Evolutionary conservation across 2,329 filamentous ascomycete genomes (phyloP), one percentile per base, ranked within the genome.

Genomic region (Herpotrichia juniperi): DNA sequence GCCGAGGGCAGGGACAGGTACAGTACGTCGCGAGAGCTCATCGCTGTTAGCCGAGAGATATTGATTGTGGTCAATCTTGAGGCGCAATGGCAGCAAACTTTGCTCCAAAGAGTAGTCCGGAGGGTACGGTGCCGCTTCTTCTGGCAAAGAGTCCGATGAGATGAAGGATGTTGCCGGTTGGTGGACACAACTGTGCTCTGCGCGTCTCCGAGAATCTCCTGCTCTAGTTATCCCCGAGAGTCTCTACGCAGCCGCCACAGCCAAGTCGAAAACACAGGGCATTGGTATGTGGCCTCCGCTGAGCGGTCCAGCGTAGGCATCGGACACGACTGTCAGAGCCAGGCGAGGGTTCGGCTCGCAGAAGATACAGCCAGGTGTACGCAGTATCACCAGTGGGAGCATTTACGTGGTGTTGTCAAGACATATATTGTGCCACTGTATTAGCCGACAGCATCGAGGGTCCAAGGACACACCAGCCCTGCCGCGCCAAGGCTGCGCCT

Each of bases 1-100:
- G 65, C 67, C 69, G 69, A 64, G 59, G 19, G 21, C 19, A 40
- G 3, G 19, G 51, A 54, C 61, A 69, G 66, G 66, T 70, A 70
- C 68, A n/a, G n/a, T n/a, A n/a, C n/a, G n/a, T n/a, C n/a, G n/a
- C n/a, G n/a, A n/a, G n/a, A n/a, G n/a, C 26, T 69, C 61, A 57
- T 47, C 59, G 57, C 58, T 61, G 61, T 59, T 62, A 56, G 64
- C 57, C 55, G 51, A 56, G 52, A 57, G 54, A 66, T 61, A 69
- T 67, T 71, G 64, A 67, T 61, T 66, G 53, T 54, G 54, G 63
- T 57, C 60, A 60, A 64, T 62, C 48, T 53, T 64, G 57, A 63
- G 53, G 53, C 44, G 63, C 52, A 48, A 55, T 51, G 62, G 57
- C 55, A 61, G 48, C 51, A 46, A 28, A 40, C 43, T 39, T 54